Conservation (phyloP, 176 grass and related monocot species). For the Juncus effusus region DNA sequence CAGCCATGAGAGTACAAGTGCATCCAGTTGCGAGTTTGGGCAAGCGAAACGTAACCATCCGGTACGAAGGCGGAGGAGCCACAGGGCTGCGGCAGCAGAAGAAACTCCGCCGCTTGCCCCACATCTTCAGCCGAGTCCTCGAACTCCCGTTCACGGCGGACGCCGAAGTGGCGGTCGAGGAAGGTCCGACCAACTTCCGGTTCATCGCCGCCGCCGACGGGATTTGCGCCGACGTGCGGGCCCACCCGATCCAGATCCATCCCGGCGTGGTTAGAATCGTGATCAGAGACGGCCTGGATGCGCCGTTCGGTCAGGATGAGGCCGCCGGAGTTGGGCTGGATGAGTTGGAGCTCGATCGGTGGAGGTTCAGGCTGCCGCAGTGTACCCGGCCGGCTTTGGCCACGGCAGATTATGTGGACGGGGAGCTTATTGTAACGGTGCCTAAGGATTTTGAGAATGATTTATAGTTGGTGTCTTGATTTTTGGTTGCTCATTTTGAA, state of each 20-base stretch:
- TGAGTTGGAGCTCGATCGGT: conserved; percentile 73
- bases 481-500: not conserved
- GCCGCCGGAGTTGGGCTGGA: conserved; percentile 26
- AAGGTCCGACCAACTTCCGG: conserved; percentile 65
- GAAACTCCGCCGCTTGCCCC: conserved; percentile 91
- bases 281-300: conserved; percentile 37
- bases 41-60: conserved; percentile 43
- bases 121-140: conserved; percentile 88
- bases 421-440: conserved; percentile 81
- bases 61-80: conserved; percentile 9
- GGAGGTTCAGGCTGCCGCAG: conserved; percentile 78
- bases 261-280: conserved; percentile 90
- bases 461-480: conserved; percentile 5
- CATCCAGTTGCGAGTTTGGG: conserved; percentile 34
- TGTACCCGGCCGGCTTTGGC: conserved; percentile 76
- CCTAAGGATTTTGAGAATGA: conserved; percentile 47
- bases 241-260: conserved; percentile 79
- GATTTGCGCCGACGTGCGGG: conserved; percentile 44
- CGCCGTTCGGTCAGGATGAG: not conserved
- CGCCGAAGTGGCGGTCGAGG: conserved; percentile 71
- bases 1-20: conserved; percentile 33
- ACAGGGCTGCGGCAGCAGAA: conserved; percentile 35
- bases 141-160: conserved; percentile 92
- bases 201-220: conserved; percentile 58
- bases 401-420: conserved; percentile 69